Percentiles rank a stretch among this genome's conserved stretches.
Evolutionary conservation across 2,329 filamentous ascomycete genomes (phyloP).

Genomic region (Cladosporium sp.): DNA sequence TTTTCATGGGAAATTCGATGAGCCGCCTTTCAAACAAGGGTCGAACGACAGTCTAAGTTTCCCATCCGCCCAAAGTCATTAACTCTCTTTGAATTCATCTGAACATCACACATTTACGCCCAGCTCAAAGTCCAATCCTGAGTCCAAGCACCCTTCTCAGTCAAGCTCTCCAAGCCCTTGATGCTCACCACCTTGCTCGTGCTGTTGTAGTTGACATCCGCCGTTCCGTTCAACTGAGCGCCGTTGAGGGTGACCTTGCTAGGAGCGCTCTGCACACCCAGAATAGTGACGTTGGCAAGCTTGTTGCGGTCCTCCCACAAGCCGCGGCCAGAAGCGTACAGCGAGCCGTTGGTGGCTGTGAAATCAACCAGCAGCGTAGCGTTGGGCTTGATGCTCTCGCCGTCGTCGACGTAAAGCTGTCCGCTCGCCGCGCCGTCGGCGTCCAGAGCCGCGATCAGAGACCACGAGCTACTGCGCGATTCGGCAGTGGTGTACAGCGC

Average conservation of each 20-base stretch:
- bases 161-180: constrained; percentile 46
- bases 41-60: no score
- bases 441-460: constrained; percentile 60
- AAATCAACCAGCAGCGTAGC: constrained; percentile 51
- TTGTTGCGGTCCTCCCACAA: constrained; percentile 53
- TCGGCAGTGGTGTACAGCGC: constrained; percentile 63
- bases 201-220: constrained; percentile 44
- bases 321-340: constrained; percentile 50
- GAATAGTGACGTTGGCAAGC: constrained; percentile 59
- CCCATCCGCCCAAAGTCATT: no score
- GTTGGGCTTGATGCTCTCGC: constrained; percentile 59
- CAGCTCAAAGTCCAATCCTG: constrained; percentile 50
- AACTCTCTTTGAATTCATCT: no score
- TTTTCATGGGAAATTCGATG: no score
- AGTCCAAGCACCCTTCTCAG: constrained; percentile 53
- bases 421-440: constrained; percentile 54
- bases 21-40: no score
- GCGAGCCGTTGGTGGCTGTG: constrained; percentile 39
- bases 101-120: no score
- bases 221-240: constrained; percentile 10
- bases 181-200: constrained; percentile 49
- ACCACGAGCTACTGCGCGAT: constrained; percentile 62
- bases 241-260: constrained; percentile 50
- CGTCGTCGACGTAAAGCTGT: constrained; percentile 70
- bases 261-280: constrained; percentile 48